Evolutionary conservation across 768 basidiomycete species (phyloP).

Genomic region (Cytidiella melzeri): DNA sequence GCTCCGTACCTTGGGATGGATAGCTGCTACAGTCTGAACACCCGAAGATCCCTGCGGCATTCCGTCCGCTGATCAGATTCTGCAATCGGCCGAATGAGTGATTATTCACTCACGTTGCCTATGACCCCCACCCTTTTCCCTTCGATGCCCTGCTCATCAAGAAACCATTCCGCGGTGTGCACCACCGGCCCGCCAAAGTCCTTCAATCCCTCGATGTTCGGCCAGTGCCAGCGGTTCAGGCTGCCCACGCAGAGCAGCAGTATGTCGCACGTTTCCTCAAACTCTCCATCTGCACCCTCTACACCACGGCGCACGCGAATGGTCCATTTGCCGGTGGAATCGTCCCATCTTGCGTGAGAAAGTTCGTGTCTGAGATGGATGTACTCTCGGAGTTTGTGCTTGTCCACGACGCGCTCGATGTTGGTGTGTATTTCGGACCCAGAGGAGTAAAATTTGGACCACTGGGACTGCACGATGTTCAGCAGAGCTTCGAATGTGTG

Average conservation of each 20-base stretch:
- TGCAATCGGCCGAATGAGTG: not conserved
- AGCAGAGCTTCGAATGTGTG: not conserved
- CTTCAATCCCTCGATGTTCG: conserved; percentile 52
- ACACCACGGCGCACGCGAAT: conserved; percentile 37
- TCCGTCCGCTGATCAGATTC: not conserved
- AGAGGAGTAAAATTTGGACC: conserved; percentile 55
- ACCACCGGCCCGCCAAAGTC: conserved; percentile 50
- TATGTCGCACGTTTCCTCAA: conserved; percentile 52
- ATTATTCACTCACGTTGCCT: too few species aligned
- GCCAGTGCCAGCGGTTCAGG: conserved; percentile 60
- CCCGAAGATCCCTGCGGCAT: conserved; percentile 49
- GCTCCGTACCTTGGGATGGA: conserved; percentile 46
- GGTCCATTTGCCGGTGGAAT: conserved; percentile 49
- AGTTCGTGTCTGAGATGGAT: conserved; percentile 53
- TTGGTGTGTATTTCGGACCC: conserved; percentile 54
- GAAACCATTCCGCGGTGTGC: conserved; percentile 63
- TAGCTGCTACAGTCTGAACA: conserved; percentile 50
- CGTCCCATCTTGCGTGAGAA: conserved; percentile 43
- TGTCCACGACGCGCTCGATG: conserved; percentile 47
- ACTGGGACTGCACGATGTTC: conserved; percentile 37
- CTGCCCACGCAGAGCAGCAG: conserved; percentile 47
- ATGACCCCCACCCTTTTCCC: conserved; percentile 52
- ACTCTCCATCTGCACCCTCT: conserved; percentile 20
- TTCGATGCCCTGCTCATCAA: conserved; percentile 35
- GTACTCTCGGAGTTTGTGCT: conserved; percentile 46